Conservation (phyloP, 495 filamentous ascomycete genomes). For the Astrothelium macrocarpum region DNA sequence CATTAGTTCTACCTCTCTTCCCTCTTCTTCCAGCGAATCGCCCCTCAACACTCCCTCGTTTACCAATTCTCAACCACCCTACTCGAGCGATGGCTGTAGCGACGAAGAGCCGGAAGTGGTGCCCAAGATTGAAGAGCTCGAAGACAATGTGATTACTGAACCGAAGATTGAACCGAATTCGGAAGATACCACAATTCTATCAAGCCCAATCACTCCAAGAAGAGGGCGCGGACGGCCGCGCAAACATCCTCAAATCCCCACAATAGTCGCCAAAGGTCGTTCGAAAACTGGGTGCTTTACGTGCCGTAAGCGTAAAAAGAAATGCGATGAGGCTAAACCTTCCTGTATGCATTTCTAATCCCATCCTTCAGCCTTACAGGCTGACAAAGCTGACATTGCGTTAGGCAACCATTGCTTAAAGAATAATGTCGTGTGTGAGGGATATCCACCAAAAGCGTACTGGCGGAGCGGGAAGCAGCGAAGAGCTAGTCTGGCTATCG, state of each 20-base stretch:
- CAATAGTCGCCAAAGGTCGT: conserved; percentile 69
- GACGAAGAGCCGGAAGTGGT: background rate
- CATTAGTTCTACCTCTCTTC: background rate
- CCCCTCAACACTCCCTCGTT: conserved; percentile 1
- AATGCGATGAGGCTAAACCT: conserved; percentile 92
- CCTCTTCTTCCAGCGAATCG: background rate
- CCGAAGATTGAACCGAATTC: conserved; percentile 13
- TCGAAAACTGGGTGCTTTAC: conserved; percentile 93
- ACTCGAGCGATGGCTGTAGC: background rate
- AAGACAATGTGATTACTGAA: conserved; percentile 19
- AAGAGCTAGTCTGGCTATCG: conserved; percentile 14
- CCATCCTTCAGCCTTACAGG: background rate
- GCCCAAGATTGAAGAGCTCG: conserved; percentile 32
- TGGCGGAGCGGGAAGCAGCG: conserved; percentile 75
- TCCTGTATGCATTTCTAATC: conserved; percentile 47
- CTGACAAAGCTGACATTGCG: conserved; percentile 13
- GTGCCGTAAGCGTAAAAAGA: conserved; percentile 88
- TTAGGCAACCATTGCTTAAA: conserved; percentile 82
- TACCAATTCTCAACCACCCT: background rate
- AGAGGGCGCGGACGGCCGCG: conserved; percentile 68
- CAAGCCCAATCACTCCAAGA: conserved; percentile 31
- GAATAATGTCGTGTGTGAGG: conserved; percentile 87
- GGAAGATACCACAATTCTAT: conserved; percentile 20
- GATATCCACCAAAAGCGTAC: conserved; percentile 78
- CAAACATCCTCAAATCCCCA: conserved; percentile 59